Percentiles rank a stretch among this genome's conserved stretches.
Conservation (phyloP, 1,139 yeast species). For the Taphrina communis region DNA sequence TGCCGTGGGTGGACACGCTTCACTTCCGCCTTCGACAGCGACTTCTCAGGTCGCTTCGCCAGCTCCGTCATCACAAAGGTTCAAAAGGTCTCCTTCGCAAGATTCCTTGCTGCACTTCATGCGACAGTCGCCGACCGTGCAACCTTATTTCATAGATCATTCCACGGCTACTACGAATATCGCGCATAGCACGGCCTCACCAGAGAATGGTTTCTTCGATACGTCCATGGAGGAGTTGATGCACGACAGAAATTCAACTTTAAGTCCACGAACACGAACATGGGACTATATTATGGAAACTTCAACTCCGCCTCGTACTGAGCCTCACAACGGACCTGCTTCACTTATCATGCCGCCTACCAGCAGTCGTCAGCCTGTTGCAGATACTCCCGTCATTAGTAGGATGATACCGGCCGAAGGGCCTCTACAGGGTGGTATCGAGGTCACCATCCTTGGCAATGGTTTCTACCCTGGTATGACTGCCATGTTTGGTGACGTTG, state of each 20-base stretch:
- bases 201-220: slow-evolving; percentile 17
- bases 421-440: slow-evolving; percentile 93
- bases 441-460: slow-evolving; percentile 84
- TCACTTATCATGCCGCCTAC: slow-evolving; percentile 19
- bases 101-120: slow-evolving; percentile 28
- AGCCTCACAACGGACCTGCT: neutral
- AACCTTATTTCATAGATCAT: neutral
- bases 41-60: slow-evolving; percentile 33
- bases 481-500: slow-evolving; percentile 84
- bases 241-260: slow-evolving; percentile 11
- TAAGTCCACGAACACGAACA: slow-evolving; percentile 36
- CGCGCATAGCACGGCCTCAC: slow-evolving; percentile 18
- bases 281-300: slow-evolving; percentile 31
- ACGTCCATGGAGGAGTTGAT: slow-evolving; percentile 25
- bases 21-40: slow-evolving; percentile 14
- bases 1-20: neutral
- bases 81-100: slow-evolving; percentile 25
- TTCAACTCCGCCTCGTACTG: slow-evolving; percentile 10
- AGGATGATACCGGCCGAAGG: slow-evolving; percentile 94
- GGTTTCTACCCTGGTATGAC: slow-evolving; percentile 81
- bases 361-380: neutral
- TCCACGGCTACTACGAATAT: neutral
- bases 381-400: slow-evolving; percentile 36
- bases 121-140: slow-evolving; percentile 13
- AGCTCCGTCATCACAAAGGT: slow-evolving; percentile 12